Evolutionary conservation across 177 flowering plant genomes (phyloP).

Genomic region (Vitis hybrid): DNA sequence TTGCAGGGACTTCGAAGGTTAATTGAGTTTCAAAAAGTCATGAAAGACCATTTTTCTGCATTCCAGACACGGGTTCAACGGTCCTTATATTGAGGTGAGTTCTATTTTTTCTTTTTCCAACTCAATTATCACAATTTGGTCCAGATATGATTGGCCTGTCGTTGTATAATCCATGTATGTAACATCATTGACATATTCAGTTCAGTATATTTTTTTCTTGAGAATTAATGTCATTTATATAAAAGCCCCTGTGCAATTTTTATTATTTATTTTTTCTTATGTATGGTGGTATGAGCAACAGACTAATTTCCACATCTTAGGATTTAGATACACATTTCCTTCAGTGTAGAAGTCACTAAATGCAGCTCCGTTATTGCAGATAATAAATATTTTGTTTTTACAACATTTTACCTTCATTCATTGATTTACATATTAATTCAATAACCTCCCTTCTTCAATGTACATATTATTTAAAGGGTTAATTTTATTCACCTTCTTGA

Average conservation of each 20-base stretch:
- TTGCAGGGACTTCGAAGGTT: slow-evolving; percentile 9
- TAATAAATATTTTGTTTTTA: neutral
- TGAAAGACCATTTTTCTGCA: slow-evolving; percentile 8
- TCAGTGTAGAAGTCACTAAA: too few species aligned
- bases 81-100: slow-evolving; percentile 10
- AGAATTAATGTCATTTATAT: too few species aligned
- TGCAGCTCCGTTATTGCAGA: neutral
- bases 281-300: too few species aligned
- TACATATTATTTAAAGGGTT: neutral
- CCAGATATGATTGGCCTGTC: slow-evolving; percentile 1
- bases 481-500: too few species aligned
- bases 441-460: neutral
- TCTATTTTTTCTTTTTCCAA: neutral
- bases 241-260: too few species aligned
- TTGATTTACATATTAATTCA: neutral
- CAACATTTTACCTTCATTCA: neutral
- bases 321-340: too few species aligned
- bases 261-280: too few species aligned
- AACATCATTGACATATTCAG: neutral
- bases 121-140: neutral
- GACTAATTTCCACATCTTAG: too few species aligned
- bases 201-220: neutral
- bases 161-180: slow-evolving; percentile 13
- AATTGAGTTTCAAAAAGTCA: neutral
- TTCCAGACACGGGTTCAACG: neutral